These are phyloP conservation scores for Persicaria maculosa DNA, from an alignment of 148 eudicot species.

Conservation along the genomic window DNA sequence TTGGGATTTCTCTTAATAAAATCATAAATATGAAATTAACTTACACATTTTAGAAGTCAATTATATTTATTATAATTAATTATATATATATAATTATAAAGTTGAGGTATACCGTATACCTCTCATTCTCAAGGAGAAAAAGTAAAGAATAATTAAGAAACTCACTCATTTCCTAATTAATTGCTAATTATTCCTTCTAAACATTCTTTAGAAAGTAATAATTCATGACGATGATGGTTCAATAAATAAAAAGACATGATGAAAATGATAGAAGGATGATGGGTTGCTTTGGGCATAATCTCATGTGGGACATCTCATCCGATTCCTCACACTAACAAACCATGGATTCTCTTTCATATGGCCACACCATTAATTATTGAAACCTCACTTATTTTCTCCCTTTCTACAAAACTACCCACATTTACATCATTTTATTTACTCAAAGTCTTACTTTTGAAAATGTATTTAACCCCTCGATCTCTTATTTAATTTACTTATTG, in stretches of 20 bases:
- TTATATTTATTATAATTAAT: too few species aligned
- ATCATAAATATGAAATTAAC: too few species aligned
- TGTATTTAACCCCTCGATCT: too few species aligned
- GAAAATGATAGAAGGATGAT: slow-evolving; percentile 4
- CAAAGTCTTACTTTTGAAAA: too few species aligned
- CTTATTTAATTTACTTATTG: too few species aligned
- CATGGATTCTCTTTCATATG: slow-evolving; percentile 12
- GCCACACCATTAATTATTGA: background rate
- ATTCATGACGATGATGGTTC: background rate
- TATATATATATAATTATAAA: too few species aligned
- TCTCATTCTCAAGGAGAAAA: background rate
- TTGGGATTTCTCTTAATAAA: too few species aligned
- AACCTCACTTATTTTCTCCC: background rate
- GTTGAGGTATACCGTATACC: too few species aligned
- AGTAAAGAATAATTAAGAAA: background rate
- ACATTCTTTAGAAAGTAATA: background rate
- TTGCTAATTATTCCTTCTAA: background rate
- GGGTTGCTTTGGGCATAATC: slow-evolving; percentile 16
- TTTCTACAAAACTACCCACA: background rate
- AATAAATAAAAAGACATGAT: background rate
- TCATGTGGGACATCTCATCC: slow-evolving; percentile 23
- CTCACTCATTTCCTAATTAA: background rate
- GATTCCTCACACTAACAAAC: slow-evolving; percentile 11
- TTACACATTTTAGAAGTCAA: too few species aligned
- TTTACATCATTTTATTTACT: too few species aligned